Conservation (phyloP, 345 rosid genomes). For the Lepidium sativum region DNA sequence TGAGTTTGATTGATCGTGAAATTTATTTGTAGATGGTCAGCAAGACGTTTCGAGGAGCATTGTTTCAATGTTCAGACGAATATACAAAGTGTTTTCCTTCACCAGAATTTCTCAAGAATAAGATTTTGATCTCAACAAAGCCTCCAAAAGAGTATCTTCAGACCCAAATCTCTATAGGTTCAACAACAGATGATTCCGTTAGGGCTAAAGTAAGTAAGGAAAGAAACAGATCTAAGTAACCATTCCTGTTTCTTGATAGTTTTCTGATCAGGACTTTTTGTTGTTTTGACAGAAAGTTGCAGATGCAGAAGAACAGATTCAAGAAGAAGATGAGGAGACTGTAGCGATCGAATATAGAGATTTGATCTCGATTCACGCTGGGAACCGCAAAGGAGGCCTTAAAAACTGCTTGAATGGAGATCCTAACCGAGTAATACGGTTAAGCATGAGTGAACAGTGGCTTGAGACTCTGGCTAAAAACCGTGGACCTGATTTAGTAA, state of each 20-base stretch:
- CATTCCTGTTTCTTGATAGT: neutral
- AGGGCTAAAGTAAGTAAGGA: conserved; percentile 17
- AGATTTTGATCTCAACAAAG: conserved; percentile 68
- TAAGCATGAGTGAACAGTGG: conserved; percentile 67
- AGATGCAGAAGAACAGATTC: conserved; percentile 25
- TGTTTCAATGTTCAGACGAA: conserved; percentile 35
- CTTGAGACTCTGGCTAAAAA: conserved; percentile 43
- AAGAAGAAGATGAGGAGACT: conserved; percentile 36
- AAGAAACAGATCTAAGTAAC: neutral
- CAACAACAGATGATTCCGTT: conserved; percentile 17
- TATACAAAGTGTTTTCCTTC: conserved; percentile 46
- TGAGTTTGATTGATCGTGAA: neutral
- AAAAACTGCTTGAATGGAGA: conserved; percentile 35
- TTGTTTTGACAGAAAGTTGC: conserved; percentile 27
- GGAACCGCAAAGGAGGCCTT: conserved; percentile 52
- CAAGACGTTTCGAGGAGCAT: conserved; percentile 37
- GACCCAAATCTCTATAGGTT: conserved; percentile 16
- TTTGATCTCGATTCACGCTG: conserved; percentile 69
- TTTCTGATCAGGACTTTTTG: neutral
- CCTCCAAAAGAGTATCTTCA: conserved; percentile 71
- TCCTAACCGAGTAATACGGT: conserved; percentile 41
- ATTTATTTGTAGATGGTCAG: conserved; percentile 42
- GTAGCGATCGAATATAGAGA: conserved; percentile 39
- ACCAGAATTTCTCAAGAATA: conserved; percentile 52
- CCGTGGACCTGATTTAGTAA: conserved; percentile 41